Base-by-base conservation (phyloP, 1,284 basidiomycete species). In the Earliella scabrosa region DNA sequence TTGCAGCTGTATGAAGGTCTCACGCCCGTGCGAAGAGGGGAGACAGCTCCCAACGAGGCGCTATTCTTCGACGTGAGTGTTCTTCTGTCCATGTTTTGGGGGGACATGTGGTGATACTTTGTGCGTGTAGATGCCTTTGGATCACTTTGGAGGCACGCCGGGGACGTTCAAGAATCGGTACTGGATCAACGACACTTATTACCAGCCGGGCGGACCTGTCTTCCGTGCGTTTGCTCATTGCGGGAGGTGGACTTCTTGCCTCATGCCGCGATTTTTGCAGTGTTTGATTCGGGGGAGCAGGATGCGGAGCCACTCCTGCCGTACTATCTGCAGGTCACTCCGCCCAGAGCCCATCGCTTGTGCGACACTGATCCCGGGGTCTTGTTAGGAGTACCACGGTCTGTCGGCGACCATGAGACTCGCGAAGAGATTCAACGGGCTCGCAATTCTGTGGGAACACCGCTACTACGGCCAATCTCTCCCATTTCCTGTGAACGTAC, bases 401-500 rank as follows among this genome's bases (percentile, higher is more conserved):
- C 66, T 80, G 7, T 81, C 79, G 2, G 77, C 78, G 0, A 73
- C 75, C 0, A 82, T 82, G 77, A 76, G 72, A 13, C 67, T 80
- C 11, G 78, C 80, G 4, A 77, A 79, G 60, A 68, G 77, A 40
- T 80, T 78, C 64, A 72, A 72, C 10, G 80, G 80, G 1, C 50
- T 80, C 4, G 79, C 77, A 2, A 77, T 87, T 48, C 68, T 86
- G 2, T 81, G 85, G 73, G 85, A 87, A 57, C 82, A 83, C 66
- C 74, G 82, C 4, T 83, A 75, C 61, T 83, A 83, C 61, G 85
- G 85, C 39, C 73, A 74, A 16, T 83, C 81, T 8, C 71, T 78
- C 16, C 84, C 84, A 0, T 81, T 82, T 56, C 76, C 77, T 5
- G 73, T 80, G 8, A 78, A 81, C 58, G 78, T 80, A 50, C 32